Conservation (phyloP, 768 basidiomycete genomes). For the Auricularia auricula-judae region DNA sequence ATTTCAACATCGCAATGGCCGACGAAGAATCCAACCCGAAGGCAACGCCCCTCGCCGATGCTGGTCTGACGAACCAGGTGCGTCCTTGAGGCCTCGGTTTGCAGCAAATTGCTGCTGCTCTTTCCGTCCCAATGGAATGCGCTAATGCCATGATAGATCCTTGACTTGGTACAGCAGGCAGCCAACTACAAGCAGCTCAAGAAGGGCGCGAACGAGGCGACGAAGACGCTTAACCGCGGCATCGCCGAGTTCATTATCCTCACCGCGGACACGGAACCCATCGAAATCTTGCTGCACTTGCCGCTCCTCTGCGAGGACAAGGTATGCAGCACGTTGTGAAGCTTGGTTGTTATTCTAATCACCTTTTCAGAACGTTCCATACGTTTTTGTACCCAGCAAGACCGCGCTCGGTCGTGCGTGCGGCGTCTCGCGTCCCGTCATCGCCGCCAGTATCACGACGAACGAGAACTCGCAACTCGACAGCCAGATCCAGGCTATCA, state of each 20-base stretch:
- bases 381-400: constrained; percentile 91
- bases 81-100: constrained; percentile 12
- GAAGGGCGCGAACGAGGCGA: constrained; percentile 99
- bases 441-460: constrained; percentile 92
- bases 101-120: background rate
- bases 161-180: constrained; percentile 92
- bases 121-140: background rate
- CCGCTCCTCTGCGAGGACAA: constrained; percentile 98
- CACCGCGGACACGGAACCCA: constrained; percentile 92
- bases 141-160: constrained; percentile 44
- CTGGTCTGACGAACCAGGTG: constrained; percentile 83
- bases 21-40: constrained; percentile 51
- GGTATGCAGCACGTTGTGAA: constrained; percentile 30
- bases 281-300: constrained; percentile 95
- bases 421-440: constrained; percentile 90
- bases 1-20: constrained; percentile 32
- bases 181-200: constrained; percentile 96
- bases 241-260: constrained; percentile 96
- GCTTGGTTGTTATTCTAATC: background rate
- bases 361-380: constrained; percentile 74
- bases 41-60: constrained; percentile 83
- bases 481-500: constrained; percentile 81
- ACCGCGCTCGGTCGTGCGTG: constrained; percentile 93
- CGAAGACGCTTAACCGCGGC: constrained; percentile 96
- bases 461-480: constrained; percentile 86